A percentile compares a stretch with the other conserved stretches of the same genome.
Evolutionary conservation across 2,329 filamentous ascomycete species (phyloP).

Genomic region (Trichophyton mentagrophytes): DNA sequence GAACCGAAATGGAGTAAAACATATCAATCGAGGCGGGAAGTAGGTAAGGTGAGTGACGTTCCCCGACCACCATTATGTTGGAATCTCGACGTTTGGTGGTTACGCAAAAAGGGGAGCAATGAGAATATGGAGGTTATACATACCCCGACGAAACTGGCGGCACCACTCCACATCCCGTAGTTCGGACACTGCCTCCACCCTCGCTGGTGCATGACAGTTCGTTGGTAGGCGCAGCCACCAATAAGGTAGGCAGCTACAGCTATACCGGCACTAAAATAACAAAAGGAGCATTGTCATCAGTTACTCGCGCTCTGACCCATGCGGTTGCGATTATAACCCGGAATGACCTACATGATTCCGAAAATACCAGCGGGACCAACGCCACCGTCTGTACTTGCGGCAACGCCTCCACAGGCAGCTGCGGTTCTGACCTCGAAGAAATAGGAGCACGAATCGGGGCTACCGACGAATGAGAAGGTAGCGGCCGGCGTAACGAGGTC

Average conservation of each 20-base stretch:
- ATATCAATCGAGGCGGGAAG: conserved; percentile 26
- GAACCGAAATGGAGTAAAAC: not conserved
- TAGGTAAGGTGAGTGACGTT: conserved; percentile 17
- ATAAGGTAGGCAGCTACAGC: conserved; percentile 79
- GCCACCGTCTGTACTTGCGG: conserved; percentile 44
- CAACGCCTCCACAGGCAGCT: conserved; percentile 66
- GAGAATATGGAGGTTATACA: conserved; percentile 34
- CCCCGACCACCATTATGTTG: conserved; percentile 16
- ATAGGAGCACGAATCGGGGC: conserved; percentile 85
- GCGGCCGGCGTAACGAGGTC: conserved; percentile 59
- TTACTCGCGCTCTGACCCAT: conserved; percentile 2
- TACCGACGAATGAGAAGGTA: conserved; percentile 70
- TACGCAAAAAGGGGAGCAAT: conserved; percentile 19
- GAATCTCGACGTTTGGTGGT: conserved; percentile 14
- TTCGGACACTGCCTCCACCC: conserved; percentile 95
- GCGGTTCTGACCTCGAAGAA: conserved; percentile 85
- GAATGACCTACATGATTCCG: conserved; percentile 58
- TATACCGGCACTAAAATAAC: conserved; percentile 38
- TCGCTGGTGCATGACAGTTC: conserved; percentile 83
- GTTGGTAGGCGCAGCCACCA: conserved; percentile 89
- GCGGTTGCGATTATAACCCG: conserved; percentile 18
- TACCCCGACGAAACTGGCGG: conserved; percentile 74
- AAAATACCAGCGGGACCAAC: conserved; percentile 67
- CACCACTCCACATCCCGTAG: conserved; percentile 81
- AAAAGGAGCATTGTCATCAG: not conserved